Conservation (phyloP, 495 filamentous ascomycete genomes). For the Neurospora terricola region DNA sequence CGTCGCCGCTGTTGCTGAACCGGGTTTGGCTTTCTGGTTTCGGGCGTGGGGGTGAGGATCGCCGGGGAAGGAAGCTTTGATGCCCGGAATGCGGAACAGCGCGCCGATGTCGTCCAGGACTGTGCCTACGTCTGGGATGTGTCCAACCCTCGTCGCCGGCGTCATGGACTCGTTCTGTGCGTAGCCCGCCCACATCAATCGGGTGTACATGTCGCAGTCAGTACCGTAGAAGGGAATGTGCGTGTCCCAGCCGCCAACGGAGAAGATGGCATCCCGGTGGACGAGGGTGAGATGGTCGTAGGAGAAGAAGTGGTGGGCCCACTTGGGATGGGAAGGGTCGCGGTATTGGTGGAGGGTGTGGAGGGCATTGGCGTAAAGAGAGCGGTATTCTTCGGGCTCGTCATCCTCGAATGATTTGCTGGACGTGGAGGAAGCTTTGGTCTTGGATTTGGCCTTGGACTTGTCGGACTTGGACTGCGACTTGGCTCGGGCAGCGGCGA, state of each 20-base stretch:
- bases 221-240: conserved; percentile 49
- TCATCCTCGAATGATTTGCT: conserved; percentile 14
- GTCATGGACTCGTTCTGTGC: conserved; percentile 27
- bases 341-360: conserved; percentile 27
- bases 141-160: conserved; percentile 25
- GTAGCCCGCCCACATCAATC: conserved; percentile 43
- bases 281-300: conserved; percentile 51
- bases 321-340: conserved; percentile 19
- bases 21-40: no score
- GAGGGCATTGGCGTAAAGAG: conserved; percentile 40
- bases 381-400: conserved; percentile 17
- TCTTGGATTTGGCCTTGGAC: background rate
- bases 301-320: conserved; percentile 45
- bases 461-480: background rate
- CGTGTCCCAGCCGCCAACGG: conserved; percentile 50
- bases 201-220: conserved; percentile 39
- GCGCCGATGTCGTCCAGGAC: conserved; percentile 36
- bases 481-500: background rate
- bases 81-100: conserved; percentile 28
- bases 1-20: no score
- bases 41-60: conserved; percentile 11
- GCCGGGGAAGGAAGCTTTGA: conserved; percentile 19
- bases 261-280: conserved; percentile 39
- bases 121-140: conserved; percentile 40
- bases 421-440: conserved; percentile 2